Conservation (phyloP, 352 stramenopile genomes). For the Pythium myriotylum region DNA sequence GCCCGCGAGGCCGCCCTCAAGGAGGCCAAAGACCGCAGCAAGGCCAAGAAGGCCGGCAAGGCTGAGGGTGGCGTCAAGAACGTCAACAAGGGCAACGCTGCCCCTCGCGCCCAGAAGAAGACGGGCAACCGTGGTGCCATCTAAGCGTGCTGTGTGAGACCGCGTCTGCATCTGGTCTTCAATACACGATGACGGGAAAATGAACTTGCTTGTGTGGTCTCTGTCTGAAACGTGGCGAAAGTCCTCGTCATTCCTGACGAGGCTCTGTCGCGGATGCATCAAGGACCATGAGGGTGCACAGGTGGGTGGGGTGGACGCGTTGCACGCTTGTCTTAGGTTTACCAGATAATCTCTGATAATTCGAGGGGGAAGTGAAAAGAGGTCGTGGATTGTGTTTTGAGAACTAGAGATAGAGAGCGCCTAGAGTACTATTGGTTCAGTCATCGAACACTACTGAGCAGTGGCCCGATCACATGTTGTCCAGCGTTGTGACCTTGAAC, state of each 20-base stretch:
- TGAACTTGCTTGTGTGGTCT: slow-evolving; percentile 28
- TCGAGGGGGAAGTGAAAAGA: slow-evolving; percentile 35
- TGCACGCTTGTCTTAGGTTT: slow-evolving; percentile 39
- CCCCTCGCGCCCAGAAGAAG: slow-evolving; percentile 84
- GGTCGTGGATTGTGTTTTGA: too few species aligned
- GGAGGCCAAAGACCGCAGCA: slow-evolving; percentile 90
- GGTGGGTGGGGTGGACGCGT: background rate
- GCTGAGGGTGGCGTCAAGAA: slow-evolving; percentile 62
- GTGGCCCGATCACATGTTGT: too few species aligned
- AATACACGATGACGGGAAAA: slow-evolving; percentile 29
- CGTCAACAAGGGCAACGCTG: slow-evolving; percentile 57
- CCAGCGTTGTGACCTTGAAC: too few species aligned
- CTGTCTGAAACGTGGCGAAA: slow-evolving; percentile 8
- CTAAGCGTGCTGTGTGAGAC: slow-evolving; percentile 44
- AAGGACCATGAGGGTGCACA: background rate
- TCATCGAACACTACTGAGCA: too few species aligned
- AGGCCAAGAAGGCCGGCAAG: slow-evolving; percentile 83
- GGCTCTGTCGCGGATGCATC: background rate
- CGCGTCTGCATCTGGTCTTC: slow-evolving; percentile 17
- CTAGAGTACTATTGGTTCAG: too few species aligned
- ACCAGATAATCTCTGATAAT: slow-evolving; percentile 38
- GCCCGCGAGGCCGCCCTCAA: slow-evolving; percentile 92
- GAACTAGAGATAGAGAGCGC: too few species aligned
- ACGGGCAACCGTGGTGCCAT: slow-evolving; percentile 89
- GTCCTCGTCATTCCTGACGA: too few species aligned